phyloP scores from a whole-genome alignment of 345 rosid species.

The Erodium maritimum region DNA sequence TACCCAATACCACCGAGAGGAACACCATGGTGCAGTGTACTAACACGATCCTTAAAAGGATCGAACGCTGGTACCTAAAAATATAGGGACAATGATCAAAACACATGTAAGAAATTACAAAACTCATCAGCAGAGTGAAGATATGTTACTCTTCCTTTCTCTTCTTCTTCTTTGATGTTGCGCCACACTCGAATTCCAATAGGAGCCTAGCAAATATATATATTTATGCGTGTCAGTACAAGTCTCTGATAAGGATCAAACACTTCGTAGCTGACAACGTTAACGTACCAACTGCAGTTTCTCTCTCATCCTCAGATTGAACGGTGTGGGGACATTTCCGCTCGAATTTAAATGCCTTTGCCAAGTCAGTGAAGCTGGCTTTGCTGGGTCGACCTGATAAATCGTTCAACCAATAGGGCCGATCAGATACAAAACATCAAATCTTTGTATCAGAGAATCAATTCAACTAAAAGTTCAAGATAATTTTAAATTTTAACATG shows the following conservation, averaged over 20 bases:
- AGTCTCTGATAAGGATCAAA: neutral
- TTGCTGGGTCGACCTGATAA: neutral
- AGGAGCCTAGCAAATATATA: slow-evolving; percentile 34
- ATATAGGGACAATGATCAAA: slow-evolving; percentile 5
- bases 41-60: slow-evolving; percentile 33
- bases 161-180: slow-evolving; percentile 38
- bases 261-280: too few relatives aligned
- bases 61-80: slow-evolving; percentile 47
- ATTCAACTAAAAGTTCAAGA: too few relatives aligned
- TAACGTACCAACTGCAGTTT: neutral
- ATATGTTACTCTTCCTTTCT: slow-evolving; percentile 49
- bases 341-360: neutral
- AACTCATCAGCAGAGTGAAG: neutral
- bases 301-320: neutral
- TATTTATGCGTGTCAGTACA: neutral
- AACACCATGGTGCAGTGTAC: slow-evolving; percentile 51
- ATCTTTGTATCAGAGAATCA: too few relatives aligned
- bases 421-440: neutral
- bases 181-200: slow-evolving; percentile 46
- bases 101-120: neutral
- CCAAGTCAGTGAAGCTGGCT: neutral
- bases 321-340: neutral
- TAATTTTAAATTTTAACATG: too few relatives aligned
- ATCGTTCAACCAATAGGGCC: neutral
- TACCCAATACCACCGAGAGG: slow-evolving; percentile 89